Evolutionary conservation across 1,284 basidiomycete genomes (phyloP).

Genomic region (Ceratorhiza oryzae-sativae): DNA sequence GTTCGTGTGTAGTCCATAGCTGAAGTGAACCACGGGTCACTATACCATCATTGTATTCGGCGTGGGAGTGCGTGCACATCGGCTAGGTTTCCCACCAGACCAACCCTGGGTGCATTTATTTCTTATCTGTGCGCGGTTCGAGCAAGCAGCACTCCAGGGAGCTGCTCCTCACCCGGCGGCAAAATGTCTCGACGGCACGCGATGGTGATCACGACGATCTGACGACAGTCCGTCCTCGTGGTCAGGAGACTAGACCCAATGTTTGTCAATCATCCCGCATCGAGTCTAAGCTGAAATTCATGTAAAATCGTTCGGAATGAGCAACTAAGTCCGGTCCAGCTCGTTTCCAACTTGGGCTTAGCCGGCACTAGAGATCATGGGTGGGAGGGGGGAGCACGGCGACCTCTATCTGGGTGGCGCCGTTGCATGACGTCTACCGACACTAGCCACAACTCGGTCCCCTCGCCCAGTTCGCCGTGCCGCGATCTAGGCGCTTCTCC

Average conservation of each 20-base stretch:
- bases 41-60: background rate
- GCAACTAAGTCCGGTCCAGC: background rate
- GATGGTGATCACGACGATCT: slow-evolving; percentile 36
- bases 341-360: slow-evolving; percentile 1
- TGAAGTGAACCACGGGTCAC: slow-evolving; percentile 34
- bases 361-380: slow-evolving; percentile 8
- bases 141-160: background rate
- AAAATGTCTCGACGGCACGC: slow-evolving; percentile 32
- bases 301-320: slow-evolving; percentile 2
- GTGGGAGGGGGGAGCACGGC: background rate
- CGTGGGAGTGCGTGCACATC: slow-evolving; percentile 12
- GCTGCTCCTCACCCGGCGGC: slow-evolving; percentile 3
- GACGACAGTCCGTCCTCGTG: slow-evolving; percentile 28
- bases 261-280: slow-evolving; percentile 9
- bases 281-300: background rate
- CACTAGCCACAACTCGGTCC: slow-evolving; percentile 22
- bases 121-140: slow-evolving; percentile 3
- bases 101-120: slow-evolving; percentile 11
- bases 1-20: slow-evolving; percentile 35
- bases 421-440: slow-evolving; percentile 16
- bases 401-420: slow-evolving; percentile 14
- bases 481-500: slow-evolving; percentile 2
- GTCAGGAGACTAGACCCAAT: slow-evolving; percentile 30
- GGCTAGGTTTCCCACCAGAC: background rate
- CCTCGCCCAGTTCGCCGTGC: background rate